Evolutionary conservation across 2,329 filamentous ascomycete genomes (phyloP), one percentile per base, ranked within the genome.

Genomic region (Amauroascus verrucosus): DNA sequence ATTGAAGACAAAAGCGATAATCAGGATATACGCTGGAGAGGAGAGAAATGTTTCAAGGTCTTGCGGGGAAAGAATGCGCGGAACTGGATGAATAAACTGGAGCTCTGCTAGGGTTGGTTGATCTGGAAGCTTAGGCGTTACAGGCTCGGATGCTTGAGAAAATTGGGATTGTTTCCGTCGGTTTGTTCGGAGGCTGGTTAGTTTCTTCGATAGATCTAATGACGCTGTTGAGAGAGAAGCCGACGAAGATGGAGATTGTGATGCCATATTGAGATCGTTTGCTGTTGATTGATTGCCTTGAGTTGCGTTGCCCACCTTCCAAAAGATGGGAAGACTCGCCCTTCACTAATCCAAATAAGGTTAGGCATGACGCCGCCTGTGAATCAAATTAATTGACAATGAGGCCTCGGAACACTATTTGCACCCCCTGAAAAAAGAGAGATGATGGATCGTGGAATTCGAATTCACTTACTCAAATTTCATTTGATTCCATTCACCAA

Each of bases 1-100:
- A 8, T 81, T 80, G 69, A 95, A 96, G 57, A 96, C 77, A 71
- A 95, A 98, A 18, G 86, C 82, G 54, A 86, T 74, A 41, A 98
- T 78, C 38, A 97, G 78, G 6, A 75, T 76, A 67, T 87, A 85
- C 6, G 90, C 84, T 0, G 84, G 76, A 0, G 90, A 96, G 0
- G 79, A 72, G 16, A 89, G 77, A 63, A 97, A 98, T 3, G 88
- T 71, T 16, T 86, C 77, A 65, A 95, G 90, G 61, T 98, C 93
- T 47, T 79, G 74, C 1, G 76, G 75, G 2, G 89, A 91, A 11
- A 98, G 73, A 50, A 98, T 97, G 7, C 90, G 81, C 56, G 90
- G 80, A 11, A 77, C 79, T 0, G 93, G 93, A 5, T 73, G 73
- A 54, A 75, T 73, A 73, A 87, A 94, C 5, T 69, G 71, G 64